Base-by-base conservation (phyloP, 805 yeast genomes). In the Pichia cabralensis region DNA sequence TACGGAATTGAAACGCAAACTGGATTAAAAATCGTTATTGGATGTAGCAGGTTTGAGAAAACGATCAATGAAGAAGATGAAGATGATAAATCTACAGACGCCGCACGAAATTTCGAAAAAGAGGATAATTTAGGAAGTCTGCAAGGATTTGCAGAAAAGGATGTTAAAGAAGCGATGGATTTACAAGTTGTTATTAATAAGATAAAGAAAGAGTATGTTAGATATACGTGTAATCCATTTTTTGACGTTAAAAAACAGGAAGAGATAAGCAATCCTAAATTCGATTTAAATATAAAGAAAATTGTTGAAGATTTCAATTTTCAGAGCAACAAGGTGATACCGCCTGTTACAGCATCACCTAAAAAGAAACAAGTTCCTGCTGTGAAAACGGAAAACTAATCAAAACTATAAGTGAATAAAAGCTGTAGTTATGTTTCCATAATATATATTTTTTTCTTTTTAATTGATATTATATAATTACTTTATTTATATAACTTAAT, bases 1-100 rank as follows among this genome's bases (percentile, higher is more conserved):
- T 79, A 74, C 50, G 88, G 88, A 4, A 65, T 65, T 46, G 83
- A 77, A 51, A 72, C 80, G 7, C 74, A 69, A 46, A 76, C 80
- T 23, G 84, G 84, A 8, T 56, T 79, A 32, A 78, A 77, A 52
- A 67, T 80, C 2, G 69, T 79, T 15, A 56, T 78, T 16, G 88
- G 86, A 3, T 55, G 67, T n/a, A n/a, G n/a, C n/a, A n/a, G n/a
- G n/a, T n/a, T n/a, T n/a, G n/a, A n/a, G n/a, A n/a, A n/a, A n/a
- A n/a, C n/a, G n/a, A 48, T 61, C 16, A 46, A 56, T 10, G 58
- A 58, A 36, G 59, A 59, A 27, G 48, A 50, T 35, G 55, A 50
- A 13, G 40, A 33, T 32, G 35, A 22, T 12, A 16, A 31, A 7
- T n/a, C n/a, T n/a, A n/a, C n/a, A n/a, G n/a, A n/a, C n/a, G n/a